These are phyloP conservation scores for Xylaria longipes DNA, from an alignment of 495 filamentous ascomycete genomes.

Conservation along the genomic window DNA sequence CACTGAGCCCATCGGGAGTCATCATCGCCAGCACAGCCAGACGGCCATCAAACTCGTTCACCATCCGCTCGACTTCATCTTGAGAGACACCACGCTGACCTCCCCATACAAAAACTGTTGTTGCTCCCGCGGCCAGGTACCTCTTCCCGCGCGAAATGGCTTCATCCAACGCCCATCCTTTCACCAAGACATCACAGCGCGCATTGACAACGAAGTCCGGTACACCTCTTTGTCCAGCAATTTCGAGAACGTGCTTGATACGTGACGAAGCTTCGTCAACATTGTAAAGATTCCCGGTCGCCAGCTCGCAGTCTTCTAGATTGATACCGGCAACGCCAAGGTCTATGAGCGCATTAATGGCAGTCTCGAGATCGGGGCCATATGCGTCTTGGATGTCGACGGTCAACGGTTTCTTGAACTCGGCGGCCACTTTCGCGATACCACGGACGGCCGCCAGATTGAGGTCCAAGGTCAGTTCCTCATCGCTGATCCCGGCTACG, in stretches of 20 bases:
- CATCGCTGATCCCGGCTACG: conserved; percentile 49
- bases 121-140: conserved; percentile 55
- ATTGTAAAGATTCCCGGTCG: conserved; percentile 38
- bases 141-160: conserved; percentile 51
- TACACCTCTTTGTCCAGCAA: conserved; percentile 48
- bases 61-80: conserved; percentile 46
- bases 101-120: conserved; percentile 54
- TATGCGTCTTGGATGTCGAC: conserved; percentile 63
- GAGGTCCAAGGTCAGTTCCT: conserved; percentile 45
- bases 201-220: conserved; percentile 60
- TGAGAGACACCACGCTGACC: conserved; percentile 35
- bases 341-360: conserved; percentile 45
- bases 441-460: conserved; percentile 41
- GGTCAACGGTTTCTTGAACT: conserved; percentile 48
- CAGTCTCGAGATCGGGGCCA: conserved; percentile 48
- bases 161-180: conserved; percentile 46
- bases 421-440: conserved; percentile 40
- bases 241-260: conserved; percentile 40
- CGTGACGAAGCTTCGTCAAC: conserved; percentile 47
- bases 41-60: conserved; percentile 38
- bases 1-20: conserved; percentile 38
- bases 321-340: conserved; percentile 59
- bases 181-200: conserved; percentile 49
- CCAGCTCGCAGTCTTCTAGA: conserved; percentile 55
- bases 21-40: conserved; percentile 41